Evolutionary conservation across 2,329 filamentous ascomycete species (phyloP), one percentile per base, ranked within the genome.

Genomic region (Fusarium pininemorale): DNA sequence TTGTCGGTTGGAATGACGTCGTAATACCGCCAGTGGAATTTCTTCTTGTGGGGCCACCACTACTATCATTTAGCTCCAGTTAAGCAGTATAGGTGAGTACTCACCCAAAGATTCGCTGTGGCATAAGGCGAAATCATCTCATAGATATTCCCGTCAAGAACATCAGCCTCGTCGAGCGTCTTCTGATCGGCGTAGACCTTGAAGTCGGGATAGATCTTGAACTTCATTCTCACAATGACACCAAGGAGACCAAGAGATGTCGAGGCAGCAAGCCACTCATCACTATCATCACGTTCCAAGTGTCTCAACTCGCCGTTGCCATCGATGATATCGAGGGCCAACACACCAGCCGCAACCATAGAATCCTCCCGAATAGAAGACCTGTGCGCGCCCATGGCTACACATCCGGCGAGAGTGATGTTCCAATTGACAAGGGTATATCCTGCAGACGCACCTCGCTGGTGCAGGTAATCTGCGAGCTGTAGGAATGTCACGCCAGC

Each of bases 31-130:
- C 63, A 66, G 35, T 66, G 59, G 26, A 66, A 66, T 14, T 64
- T 66, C 59, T 64, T 66, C 26, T 66, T 66, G 2, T 66, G 47
- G 13, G 63, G 63, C 63, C 59, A 66, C 63, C 59, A 66, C 63
- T 66, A 5, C 0, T 3, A 15, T 5, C 18, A 5, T 4, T 63
- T 16, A 18, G 35, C 6, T 35, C 14, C 32, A 15, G 32, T 15
- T 14, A 35, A 35, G 6, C 15, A 7, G 14, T 35, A 35, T 15
- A 35, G 32, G 32, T 35, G 32, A 2, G 14, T 37, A 35, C 35
- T 39, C 3, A 55, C 63, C 63, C 59, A 66, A 1, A 66, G 16
- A 4, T 64, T 66, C 0, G 59, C 59, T 6, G 63, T 66, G 2
- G 59, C 59, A 9, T 66, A 66, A 0, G 59, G 59, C 0, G 63